Evolutionary conservation across 2,329 filamentous ascomycete genomes (phyloP), one percentile per base, ranked within the genome.

Genomic region (Parascedosporium putredinis): DNA sequence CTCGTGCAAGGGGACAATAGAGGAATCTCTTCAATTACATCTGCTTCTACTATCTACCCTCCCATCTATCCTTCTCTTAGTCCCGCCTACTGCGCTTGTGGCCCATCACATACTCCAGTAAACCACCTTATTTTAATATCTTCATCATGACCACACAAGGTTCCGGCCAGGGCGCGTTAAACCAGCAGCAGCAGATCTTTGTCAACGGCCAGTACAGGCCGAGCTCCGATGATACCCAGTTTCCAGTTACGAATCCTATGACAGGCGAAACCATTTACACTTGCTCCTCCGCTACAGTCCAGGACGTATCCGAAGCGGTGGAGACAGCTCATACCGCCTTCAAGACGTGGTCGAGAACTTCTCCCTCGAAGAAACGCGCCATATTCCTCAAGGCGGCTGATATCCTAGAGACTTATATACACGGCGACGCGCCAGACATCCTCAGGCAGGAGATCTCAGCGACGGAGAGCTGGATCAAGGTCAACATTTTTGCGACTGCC

Each of bases 371-470:
- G 6, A 76, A 81, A 45, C 75, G 81, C 45, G 71, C 78, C 53
- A 78, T 87, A 56, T 69, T 87, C 50, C 66, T 80, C 34, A 77
- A 75, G 56, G 78, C 81, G 0, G 78, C 81, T 2, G 75, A 78
- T 25, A 69, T 86, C 36, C 63, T 84, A 33, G 69, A 75, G 43
- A 61, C 63, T 9, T 73, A 78, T 20, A 64, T 69, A n/a, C 69
- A 74, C 60, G 66, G 45, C 36, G 59, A 57, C 24, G 59, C 58
- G 4, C 53, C 56, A 5, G 54, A 55, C 36, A 53, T 61, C 20
- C 33, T 61, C 20, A 54, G 55, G 0, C 33, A 54, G 10, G 68
- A 71, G 55, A 64, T 65, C 1, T 63, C 54, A 29, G 63, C 55
- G 24, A 55, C 52, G 16, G 55, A 36, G 36, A 54, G 50, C 18